Conservation (phyloP, 495 filamentous ascomycete species). For the Xylaria acuta region DNA sequence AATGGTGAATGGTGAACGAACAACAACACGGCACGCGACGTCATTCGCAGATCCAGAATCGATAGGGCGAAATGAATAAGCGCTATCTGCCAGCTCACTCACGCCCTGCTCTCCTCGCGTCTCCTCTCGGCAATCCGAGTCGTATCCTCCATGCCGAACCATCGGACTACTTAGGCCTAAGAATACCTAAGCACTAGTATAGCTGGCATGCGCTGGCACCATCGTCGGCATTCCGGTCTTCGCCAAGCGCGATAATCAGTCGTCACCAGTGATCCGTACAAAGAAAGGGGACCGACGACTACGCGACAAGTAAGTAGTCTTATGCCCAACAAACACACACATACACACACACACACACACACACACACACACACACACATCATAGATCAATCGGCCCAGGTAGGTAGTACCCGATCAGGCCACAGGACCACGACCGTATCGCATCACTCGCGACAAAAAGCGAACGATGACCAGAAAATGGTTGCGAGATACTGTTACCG, state of each 20-base stretch:
- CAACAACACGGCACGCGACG: not conserved
- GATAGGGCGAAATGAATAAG: not conserved
- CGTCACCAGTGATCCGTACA: not conserved
- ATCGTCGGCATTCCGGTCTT: not conserved
- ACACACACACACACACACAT: not conserved
- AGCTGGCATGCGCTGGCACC: slow-evolving; percentile 2
- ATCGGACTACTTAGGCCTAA: not conserved
- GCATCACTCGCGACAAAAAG: slow-evolving; percentile 9
- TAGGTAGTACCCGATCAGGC: slow-evolving; percentile 3
- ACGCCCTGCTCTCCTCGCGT: not conserved
- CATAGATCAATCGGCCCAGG: not conserved
- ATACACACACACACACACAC: not conserved
- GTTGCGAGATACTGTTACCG: slow-evolving; percentile 5
- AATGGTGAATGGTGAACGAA: not conserved
- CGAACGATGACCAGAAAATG: not conserved
- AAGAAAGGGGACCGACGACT: not conserved
- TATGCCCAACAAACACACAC: not conserved
- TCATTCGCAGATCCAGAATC: not conserved
- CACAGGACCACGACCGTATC: not conserved
- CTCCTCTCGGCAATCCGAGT: too few relatives aligned
- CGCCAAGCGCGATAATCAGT: not conserved
- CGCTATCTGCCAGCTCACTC: not conserved
- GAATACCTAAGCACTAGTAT: not conserved
- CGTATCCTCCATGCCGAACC: not conserved
- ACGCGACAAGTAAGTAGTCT: not conserved